Evolutionary conservation across 176 grass and related monocot genomes (phyloP).

Genomic region (Eleusine indica): DNA sequence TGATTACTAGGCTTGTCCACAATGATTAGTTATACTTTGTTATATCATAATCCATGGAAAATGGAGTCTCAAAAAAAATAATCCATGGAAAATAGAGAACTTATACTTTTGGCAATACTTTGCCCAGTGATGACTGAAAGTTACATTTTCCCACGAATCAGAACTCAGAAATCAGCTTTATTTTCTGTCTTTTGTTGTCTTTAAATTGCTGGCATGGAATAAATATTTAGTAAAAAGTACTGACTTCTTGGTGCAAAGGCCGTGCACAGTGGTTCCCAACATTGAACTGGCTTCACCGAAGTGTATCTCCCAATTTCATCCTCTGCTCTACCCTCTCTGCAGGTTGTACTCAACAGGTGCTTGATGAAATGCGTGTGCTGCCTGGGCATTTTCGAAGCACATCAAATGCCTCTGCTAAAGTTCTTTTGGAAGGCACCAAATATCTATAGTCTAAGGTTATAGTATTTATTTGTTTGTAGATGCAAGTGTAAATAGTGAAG

Average conservation of each 20-base stretch:
- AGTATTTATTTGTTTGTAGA: too few species aligned
- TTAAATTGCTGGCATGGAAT: slow-evolving; percentile 17
- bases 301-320: too few species aligned
- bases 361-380: too few species aligned
- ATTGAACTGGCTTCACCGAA: too few species aligned
- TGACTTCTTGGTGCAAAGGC: slow-evolving; percentile 39
- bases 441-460: too few species aligned
- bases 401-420: too few species aligned
- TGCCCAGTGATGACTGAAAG: slow-evolving; percentile 1
- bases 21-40: slow-evolving; percentile 20
- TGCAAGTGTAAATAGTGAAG: too few species aligned
- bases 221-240: slow-evolving; percentile 14
- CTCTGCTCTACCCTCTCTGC: too few species aligned
- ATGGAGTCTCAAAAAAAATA: too few species aligned
- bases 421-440: too few species aligned
- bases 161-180: neutral
- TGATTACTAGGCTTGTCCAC: neutral
- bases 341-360: too few species aligned
- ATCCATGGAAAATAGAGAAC: neutral
- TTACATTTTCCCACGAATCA: slow-evolving; percentile 16
- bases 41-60: neutral
- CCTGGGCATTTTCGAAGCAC: too few species aligned
- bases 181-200: slow-evolving; percentile 31
- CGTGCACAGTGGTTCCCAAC: slow-evolving; percentile 8
- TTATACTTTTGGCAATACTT: slow-evolving; percentile 25